phyloP scores from a whole-genome alignment of 1,284 basidiomycete genomes.

The Neonothopanus nambi region DNA sequence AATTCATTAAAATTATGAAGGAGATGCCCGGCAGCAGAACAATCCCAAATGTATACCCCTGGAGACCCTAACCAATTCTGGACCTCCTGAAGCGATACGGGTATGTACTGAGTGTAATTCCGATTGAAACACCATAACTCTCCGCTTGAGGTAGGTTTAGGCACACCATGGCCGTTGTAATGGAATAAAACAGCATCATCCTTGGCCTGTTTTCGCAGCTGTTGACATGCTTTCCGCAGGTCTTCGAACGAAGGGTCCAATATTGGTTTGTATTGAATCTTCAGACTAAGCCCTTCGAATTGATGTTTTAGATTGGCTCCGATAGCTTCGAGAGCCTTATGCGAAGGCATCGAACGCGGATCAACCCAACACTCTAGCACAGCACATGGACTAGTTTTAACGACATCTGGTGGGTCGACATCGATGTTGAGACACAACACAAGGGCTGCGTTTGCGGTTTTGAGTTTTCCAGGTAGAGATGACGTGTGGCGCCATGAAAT shows the following conservation, averaged over 20 bases:
- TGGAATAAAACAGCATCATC: conserved; percentile 96
- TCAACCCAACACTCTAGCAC: conserved; percentile 98
- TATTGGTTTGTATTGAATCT: conserved; percentile 89
- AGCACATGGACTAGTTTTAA: conserved; percentile 97
- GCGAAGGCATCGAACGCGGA: conserved; percentile 84
- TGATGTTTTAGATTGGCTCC: conserved; percentile 93
- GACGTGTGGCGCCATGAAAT: conserved; percentile 69
- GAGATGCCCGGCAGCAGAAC: conserved; percentile 93
- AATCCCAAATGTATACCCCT: conserved; percentile 98
- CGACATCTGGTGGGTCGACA: conserved; percentile 95
- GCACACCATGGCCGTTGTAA: conserved; percentile 98
- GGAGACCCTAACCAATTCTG: conserved; percentile 93
- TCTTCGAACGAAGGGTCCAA: conserved; percentile 96
- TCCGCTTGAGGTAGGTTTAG: conserved; percentile 94
- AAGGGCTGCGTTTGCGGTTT: conserved; percentile 91
- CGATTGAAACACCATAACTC: conserved; percentile 99
- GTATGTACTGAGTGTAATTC: conserved; percentile 98
- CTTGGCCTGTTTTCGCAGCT: conserved; percentile 85
- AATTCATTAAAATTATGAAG: conserved; percentile 90
- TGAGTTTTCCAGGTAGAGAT: conserved; percentile 78
- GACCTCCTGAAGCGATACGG: conserved; percentile 91
- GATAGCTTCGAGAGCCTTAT: conserved; percentile 88
- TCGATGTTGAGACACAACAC: conserved; percentile 97
- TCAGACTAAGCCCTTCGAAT: conserved; percentile 92
- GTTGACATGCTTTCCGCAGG: conserved; percentile 86